phyloP scores from a whole-genome alignment of 2,329 filamentous ascomycete genomes.

The Clonostachys solani region DNA sequence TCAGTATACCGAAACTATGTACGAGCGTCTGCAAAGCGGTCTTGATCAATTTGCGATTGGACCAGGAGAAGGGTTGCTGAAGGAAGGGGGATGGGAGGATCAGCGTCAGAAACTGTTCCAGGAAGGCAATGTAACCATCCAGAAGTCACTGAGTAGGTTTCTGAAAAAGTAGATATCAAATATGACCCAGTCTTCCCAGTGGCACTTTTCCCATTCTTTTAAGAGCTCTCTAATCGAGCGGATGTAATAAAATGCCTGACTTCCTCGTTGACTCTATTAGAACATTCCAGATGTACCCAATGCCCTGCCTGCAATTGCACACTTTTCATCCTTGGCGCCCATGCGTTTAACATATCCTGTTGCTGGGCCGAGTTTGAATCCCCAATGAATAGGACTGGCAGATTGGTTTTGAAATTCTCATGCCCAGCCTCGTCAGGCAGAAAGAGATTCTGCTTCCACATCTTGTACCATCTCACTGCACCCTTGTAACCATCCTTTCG shows the following conservation, averaged over 20 bases:
- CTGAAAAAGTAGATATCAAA: not conserved
- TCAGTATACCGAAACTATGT: constrained; percentile 34
- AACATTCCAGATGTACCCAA: constrained; percentile 24
- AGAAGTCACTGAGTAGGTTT: not conserved
- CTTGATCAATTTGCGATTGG: constrained; percentile 16
- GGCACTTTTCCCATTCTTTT: no score
- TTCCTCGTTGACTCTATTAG: not conserved
- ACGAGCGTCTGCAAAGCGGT: constrained; percentile 10
- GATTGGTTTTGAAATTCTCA: constrained; percentile 7
- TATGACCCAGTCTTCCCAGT: no score
- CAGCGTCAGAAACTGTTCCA: constrained; percentile 11
- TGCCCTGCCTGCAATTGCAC: constrained; percentile 24
- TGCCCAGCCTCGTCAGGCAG: constrained; percentile 13
- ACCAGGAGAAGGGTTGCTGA: constrained; percentile 9
- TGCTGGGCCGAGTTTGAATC: constrained; percentile 12
- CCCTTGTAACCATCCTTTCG: constrained; percentile 18
- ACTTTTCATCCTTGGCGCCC: constrained; percentile 27
- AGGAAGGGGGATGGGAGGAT: constrained; percentile 14
- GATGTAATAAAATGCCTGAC: constrained; percentile 7
- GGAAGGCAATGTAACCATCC: not conserved
- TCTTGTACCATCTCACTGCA: constrained; percentile 20
- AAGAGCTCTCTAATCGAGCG: not conserved
- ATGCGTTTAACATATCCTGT: constrained; percentile 15
- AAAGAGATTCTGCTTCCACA: constrained; percentile 20
- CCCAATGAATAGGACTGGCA: constrained; percentile 15